Conservation (phyloP, 169 alveolate genomes). For the Cryptosporidium bovis region DNA sequence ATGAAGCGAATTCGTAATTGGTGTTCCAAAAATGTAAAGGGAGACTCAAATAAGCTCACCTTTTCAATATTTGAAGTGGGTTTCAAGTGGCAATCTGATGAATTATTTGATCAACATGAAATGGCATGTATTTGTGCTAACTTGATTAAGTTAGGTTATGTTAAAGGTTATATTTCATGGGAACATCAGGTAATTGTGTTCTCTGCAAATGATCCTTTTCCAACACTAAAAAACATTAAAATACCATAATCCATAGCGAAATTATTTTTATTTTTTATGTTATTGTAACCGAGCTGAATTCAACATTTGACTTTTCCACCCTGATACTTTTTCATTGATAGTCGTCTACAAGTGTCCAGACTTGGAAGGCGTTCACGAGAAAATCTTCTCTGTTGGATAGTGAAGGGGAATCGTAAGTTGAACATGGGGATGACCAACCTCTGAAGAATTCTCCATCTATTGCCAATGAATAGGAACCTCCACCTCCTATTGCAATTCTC, state of each 20-base stretch:
- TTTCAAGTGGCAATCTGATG: slow-evolving; percentile 75
- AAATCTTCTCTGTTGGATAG: slow-evolving; percentile 59
- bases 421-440: slow-evolving; percentile 80
- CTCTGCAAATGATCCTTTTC: slow-evolving; percentile 86
- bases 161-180: slow-evolving; percentile 89
- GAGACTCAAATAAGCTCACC: slow-evolving; percentile 59
- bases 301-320: neutral
- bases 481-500: slow-evolving; percentile 83
- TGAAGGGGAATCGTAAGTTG: slow-evolving; percentile 77
- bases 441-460: slow-evolving; percentile 81
- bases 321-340: slow-evolving; percentile 6
- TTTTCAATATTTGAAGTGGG: slow-evolving; percentile 69
- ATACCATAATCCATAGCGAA: neutral
- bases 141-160: slow-evolving; percentile 83
- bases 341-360: slow-evolving; percentile 72
- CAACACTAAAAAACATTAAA: slow-evolving; percentile 53
- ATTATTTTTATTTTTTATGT: too few relatives aligned
- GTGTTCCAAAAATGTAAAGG: slow-evolving; percentile 23
- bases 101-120: slow-evolving; percentile 76
- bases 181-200: slow-evolving; percentile 84
- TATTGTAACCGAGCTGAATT: neutral
- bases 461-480: slow-evolving; percentile 82
- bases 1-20: slow-evolving; percentile 79
- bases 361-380: slow-evolving; percentile 60
- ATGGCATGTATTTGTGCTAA: slow-evolving; percentile 88